Evolutionary conservation across 306 rosid genomes (phyloP).

Genomic region (Dryas octopetala): DNA sequence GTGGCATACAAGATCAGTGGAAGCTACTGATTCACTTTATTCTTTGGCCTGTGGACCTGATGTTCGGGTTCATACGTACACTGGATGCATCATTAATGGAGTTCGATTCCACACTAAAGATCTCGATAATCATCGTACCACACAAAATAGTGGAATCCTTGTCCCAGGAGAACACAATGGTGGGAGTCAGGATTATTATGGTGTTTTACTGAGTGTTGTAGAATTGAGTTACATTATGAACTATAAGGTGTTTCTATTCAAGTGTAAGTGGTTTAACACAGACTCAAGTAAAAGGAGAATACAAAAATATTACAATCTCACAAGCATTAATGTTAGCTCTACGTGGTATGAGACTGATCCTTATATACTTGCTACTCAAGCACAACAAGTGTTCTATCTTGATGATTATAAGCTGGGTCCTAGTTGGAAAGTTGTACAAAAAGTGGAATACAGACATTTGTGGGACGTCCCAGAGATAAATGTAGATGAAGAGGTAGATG

Average conservation of each 20-base stretch:
- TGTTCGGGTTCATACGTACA: neutral
- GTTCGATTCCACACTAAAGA: neutral
- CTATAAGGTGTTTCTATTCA: neutral
- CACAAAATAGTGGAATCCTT: conserved; percentile 8
- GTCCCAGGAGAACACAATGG: neutral
- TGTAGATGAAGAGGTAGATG: neutral
- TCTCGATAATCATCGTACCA: neutral
- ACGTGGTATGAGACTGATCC: neutral
- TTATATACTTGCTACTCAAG: no score
- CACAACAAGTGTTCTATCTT: no score
- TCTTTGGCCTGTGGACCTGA: neutral
- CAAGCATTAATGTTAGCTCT: neutral
- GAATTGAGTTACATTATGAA: neutral
- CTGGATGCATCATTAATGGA: conserved; percentile 9
- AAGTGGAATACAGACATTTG: no score
- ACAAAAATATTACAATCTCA: neutral
- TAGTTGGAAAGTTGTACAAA: no score
- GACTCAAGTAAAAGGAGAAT: neutral
- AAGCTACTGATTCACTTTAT: neutral
- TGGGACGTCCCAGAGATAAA: neutral
- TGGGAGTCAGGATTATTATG: neutral
- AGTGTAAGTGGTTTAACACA: conserved; percentile 15
- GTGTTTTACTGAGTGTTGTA: neutral
- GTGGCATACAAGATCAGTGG: neutral
- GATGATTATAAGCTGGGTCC: no score